A percentile compares a stretch with the other conserved stretches of the same genome.
phyloP scores from a whole-genome alignment of 2,329 filamentous ascomycete species.

The Penicillium sclerotigenum region DNA sequence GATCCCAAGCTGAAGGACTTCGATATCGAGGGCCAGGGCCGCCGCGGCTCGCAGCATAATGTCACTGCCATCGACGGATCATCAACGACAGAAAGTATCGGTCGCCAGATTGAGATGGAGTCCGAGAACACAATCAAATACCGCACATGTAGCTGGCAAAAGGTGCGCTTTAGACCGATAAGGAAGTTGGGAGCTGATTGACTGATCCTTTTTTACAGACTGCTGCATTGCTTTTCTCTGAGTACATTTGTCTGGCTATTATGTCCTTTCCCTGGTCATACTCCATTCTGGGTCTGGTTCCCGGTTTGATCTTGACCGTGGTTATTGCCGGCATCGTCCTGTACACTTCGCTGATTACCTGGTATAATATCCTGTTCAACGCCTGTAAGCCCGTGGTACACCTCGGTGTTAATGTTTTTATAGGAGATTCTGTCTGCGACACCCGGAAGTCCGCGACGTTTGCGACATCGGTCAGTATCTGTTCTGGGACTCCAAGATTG shows the following conservation, averaged over 20 bases:
- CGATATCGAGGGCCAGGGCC: constrained; percentile 30
- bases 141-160: constrained; percentile 89
- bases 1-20: constrained; percentile 30
- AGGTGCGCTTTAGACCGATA: constrained; percentile 50
- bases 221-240: constrained; percentile 82
- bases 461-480: constrained; percentile 95
- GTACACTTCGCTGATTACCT: constrained; percentile 72
- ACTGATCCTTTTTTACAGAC: constrained; percentile 54
- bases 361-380: constrained; percentile 42
- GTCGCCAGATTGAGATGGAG: constrained; percentile 73
- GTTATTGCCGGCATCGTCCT: constrained; percentile 74
- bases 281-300: constrained; percentile 79
- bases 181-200: not conserved
- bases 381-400: not conserved
- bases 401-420: constrained; percentile 27
- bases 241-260: constrained; percentile 90
- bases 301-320: constrained; percentile 77
- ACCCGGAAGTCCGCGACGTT: constrained; percentile 87
- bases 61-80: constrained; percentile 31
- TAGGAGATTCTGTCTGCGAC: constrained; percentile 86
- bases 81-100: constrained; percentile 47
- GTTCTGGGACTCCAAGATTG: constrained; percentile 78
- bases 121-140: constrained; percentile 80
- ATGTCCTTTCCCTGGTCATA: constrained; percentile 98
- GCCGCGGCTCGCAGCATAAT: constrained; percentile 17